Evolutionary conservation across 192 early-diverging fungal genomes (phyloP).

Genomic region (Coemansia sp.): DNA sequence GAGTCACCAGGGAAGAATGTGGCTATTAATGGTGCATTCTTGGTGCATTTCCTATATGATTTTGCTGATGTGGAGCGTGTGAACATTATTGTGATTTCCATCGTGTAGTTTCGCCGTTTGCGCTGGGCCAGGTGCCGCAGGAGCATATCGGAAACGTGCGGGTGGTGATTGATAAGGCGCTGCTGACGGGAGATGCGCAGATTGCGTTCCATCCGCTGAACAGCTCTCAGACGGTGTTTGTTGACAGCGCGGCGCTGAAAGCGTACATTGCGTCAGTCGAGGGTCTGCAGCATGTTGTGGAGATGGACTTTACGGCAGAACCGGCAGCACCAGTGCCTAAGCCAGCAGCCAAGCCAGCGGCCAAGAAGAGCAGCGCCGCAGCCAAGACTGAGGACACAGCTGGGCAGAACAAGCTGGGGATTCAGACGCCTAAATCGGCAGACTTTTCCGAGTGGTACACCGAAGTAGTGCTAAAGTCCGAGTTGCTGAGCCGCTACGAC

Average conservation of each 20-base stretch:
- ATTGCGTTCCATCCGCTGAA: conserved; percentile 72
- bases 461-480: conserved; percentile 83
- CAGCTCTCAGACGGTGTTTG: conserved; percentile 59
- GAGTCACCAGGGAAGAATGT: conserved; percentile 5
- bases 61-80: neutral
- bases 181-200: conserved; percentile 50
- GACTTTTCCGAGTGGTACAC: conserved; percentile 95
- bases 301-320: conserved; percentile 59
- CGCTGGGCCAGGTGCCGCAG: conserved; percentile 62
- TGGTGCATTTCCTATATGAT: neutral
- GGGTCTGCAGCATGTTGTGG: conserved; percentile 59
- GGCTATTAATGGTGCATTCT: neutral
- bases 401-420: conserved; percentile 76
- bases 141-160: conserved; percentile 58
- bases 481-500: conserved; percentile 99
- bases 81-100: neutral
- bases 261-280: conserved; percentile 58
- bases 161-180: conserved; percentile 72
- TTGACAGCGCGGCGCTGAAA: conserved; percentile 59
- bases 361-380: conserved; percentile 49
- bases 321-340: conserved; percentile 51
- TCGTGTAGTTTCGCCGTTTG: conserved; percentile 71
- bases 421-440: conserved; percentile 82
- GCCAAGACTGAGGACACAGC: conserved; percentile 52
- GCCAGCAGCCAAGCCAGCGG: conserved; percentile 33